These are phyloP conservation scores for Beauveria scarabaeidicola DNA, from an alignment of 2,329 filamentous ascomycete species.

Conservation along the genomic window DNA sequence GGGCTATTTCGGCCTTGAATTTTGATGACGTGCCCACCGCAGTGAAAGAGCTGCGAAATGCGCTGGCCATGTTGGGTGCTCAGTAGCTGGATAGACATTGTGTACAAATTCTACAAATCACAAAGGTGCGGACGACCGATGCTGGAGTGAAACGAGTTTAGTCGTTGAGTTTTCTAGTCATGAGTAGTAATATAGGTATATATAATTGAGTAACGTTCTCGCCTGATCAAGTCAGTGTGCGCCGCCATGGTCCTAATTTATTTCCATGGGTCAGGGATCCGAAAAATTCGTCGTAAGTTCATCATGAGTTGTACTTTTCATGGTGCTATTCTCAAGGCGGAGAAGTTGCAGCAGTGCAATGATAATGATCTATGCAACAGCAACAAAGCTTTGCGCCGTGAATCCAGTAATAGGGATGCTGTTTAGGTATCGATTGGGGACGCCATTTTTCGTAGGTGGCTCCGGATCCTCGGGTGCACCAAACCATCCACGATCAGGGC, in stretches of 20 bases:
- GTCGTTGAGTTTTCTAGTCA: not conserved
- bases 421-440: constrained; percentile 3
- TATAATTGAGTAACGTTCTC: not conserved
- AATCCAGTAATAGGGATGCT: constrained; percentile 1
- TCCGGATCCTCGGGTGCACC: constrained; percentile 31
- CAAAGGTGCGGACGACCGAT: not conserved
- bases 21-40: constrained; percentile 94
- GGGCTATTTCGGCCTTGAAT: constrained; percentile 92
- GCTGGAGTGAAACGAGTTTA: not conserved
- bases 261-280: not conserved
- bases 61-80: constrained; percentile 62
- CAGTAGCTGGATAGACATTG: constrained; percentile 14
- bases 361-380: not conserved
- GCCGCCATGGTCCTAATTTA: not conserved
- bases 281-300: not conserved
- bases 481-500: constrained; percentile 58
- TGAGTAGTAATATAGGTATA: not conserved
- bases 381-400: constrained; percentile 7
- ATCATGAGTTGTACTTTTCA: not conserved
- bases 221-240: not conserved
- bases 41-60: constrained; percentile 71
- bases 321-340: not conserved
- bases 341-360: not conserved
- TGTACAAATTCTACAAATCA: not conserved
- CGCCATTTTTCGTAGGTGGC: constrained; percentile 4